A percentile compares a stretch with the other conserved stretches of the same genome.
phyloP scores from a whole-genome alignment of 129 eudicot species.

The Flaveria robusta region DNA sequence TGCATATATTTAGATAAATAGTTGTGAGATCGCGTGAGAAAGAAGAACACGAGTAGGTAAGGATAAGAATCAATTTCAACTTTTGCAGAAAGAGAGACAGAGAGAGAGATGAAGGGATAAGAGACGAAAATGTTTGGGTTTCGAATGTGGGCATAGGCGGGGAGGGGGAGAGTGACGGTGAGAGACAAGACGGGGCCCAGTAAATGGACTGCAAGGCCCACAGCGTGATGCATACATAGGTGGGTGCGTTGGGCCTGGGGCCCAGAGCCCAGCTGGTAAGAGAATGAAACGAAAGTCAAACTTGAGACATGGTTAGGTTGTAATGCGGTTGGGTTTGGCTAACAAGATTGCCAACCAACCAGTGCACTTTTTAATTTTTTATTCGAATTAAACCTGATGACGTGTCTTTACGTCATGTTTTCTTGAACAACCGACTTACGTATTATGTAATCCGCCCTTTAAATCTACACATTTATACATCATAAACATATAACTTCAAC shows the following conservation, averaged over 20 bases:
- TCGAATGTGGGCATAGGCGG: conserved; percentile 25
- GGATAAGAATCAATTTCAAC: conserved; percentile 18
- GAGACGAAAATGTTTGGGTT: conserved; percentile 23
- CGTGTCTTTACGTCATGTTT: too few relatives aligned
- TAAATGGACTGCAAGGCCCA: conserved; percentile 5
- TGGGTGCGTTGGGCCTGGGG: conserved; percentile 15
- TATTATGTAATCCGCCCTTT: too few relatives aligned
- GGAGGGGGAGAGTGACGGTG: conserved; percentile 10
- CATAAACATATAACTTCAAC: too few relatives aligned
- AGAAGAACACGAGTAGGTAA: not conserved
- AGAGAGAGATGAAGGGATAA: not conserved
- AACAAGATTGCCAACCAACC: conserved; percentile 15
- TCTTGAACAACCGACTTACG: too few relatives aligned
- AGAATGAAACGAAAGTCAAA: conserved; percentile 4
- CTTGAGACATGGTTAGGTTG: conserved; percentile 8
- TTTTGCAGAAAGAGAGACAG: not conserved
- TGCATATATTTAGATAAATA: too few relatives aligned
- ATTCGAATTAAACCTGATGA: not conserved
- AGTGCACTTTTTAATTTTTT: not conserved
- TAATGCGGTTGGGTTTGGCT: conserved; percentile 20
- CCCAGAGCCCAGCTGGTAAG: conserved; percentile 23
- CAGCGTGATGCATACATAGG: conserved; percentile 13
- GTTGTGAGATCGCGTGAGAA: too few relatives aligned
- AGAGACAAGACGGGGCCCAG: conserved; percentile 24
- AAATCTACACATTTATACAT: too few relatives aligned